Evolutionary conservation across 2,329 filamentous ascomycete species (phyloP).

Genomic region (Fusarium musae): DNA sequence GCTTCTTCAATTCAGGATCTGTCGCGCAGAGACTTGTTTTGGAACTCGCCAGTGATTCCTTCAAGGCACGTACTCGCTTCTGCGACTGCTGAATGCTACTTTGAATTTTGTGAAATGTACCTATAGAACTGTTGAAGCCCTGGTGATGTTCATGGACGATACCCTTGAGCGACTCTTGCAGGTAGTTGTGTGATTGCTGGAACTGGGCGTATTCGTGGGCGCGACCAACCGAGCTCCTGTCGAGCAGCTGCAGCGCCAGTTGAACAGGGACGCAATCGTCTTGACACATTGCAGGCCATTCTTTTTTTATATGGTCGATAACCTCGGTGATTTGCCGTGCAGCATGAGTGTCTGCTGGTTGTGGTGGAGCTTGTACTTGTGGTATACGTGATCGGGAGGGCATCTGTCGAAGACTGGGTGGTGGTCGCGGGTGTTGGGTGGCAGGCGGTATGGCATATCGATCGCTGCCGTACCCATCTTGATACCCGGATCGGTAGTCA

Average conservation of each 20-base stretch:
- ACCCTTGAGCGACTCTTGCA: constrained; percentile 91
- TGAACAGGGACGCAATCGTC: constrained; percentile 93
- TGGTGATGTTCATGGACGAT: constrained; percentile 99
- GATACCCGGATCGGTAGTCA: constrained; percentile 55
- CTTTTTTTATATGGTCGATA: constrained; percentile 83
- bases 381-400: constrained; percentile 51
- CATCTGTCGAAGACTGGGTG: constrained; percentile 48
- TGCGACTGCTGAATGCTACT: constrained; percentile 91
- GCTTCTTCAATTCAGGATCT: constrained; percentile 89
- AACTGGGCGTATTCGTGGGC: constrained; percentile 91
- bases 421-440: constrained; percentile 44
- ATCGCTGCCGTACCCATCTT: constrained; percentile 57
- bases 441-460: constrained; percentile 53
- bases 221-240: constrained; percentile 90
- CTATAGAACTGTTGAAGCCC: constrained; percentile 98
- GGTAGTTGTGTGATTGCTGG: constrained; percentile 81
- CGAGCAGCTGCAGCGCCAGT: constrained; percentile 92
- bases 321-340: constrained; percentile 71
- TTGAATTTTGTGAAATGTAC: constrained; percentile 99
- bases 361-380: constrained; percentile 18
- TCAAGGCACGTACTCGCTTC: constrained; percentile 82
- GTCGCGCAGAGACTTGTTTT: constrained; percentile 85
- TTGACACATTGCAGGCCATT: constrained; percentile 93
- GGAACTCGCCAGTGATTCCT: constrained; percentile 82
- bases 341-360: constrained; percentile 55